Conservation (phyloP, 225 moss, liverwort and hornwort species). For the Physcomitrium patens region DNA sequence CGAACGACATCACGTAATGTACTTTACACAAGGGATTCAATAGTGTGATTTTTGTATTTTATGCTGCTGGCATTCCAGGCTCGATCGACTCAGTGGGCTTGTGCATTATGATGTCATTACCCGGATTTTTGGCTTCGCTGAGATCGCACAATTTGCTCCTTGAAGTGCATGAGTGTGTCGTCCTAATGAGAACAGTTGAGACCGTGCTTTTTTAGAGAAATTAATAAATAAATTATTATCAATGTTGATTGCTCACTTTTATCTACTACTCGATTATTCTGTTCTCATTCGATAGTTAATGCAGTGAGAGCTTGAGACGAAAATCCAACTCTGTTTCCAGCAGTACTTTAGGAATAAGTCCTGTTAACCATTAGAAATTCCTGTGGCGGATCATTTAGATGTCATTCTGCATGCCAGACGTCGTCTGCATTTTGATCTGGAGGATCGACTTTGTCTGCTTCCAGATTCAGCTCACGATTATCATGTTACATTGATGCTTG, state of each 20-base stretch:
- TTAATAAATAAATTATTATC: not conserved
- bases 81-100: not conserved
- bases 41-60: not conserved
- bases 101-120: not conserved
- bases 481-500: not conserved
- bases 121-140: not conserved
- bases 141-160: not conserved
- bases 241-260: not conserved
- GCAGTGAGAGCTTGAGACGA: constrained; percentile 2
- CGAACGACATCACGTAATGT: not conserved
- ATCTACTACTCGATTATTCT: not conserved
- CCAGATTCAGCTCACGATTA: constrained; percentile 17
- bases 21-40: not conserved
- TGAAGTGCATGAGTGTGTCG: constrained; percentile 5
- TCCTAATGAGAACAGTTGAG: not conserved
- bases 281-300: constrained; percentile 5
- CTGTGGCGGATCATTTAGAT: not conserved
- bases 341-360: not conserved
- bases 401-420: constrained; percentile 5
- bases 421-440: not conserved
- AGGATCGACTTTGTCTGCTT: not conserved
- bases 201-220: not conserved
- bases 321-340: not conserved
- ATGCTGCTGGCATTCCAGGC: not conserved
- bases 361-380: not conserved